Conservation (phyloP, 2,329 filamentous ascomycete species). For the Penicillium nordicum region DNA sequence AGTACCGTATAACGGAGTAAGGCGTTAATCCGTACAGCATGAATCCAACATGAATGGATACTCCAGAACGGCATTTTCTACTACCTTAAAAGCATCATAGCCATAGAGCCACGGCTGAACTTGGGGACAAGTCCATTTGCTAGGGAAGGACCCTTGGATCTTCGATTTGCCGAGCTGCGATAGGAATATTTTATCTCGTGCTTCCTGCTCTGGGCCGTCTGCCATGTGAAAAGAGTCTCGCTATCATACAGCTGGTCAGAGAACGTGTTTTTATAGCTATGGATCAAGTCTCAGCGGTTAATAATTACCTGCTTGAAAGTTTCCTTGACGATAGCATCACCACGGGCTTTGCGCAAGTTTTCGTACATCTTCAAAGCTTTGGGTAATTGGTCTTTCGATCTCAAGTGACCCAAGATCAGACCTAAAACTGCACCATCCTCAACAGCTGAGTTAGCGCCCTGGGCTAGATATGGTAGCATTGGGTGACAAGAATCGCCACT, state of each 20-base stretch:
- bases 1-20: background rate
- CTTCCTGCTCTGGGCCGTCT: slow-evolving; percentile 56
- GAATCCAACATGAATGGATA: background rate
- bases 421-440: slow-evolving; percentile 68
- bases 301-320: slow-evolving; percentile 51
- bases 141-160: slow-evolving; percentile 57
- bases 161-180: slow-evolving; percentile 53
- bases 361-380: slow-evolving; percentile 42
- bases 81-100: slow-evolving; percentile 59
- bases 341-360: background rate
- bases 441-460: slow-evolving; percentile 64
- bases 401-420: slow-evolving; percentile 52
- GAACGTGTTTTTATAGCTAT: background rate
- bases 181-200: slow-evolving; percentile 56
- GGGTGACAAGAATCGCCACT: slow-evolving; percentile 61
- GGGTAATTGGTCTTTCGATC: slow-evolving; percentile 43
- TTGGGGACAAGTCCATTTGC: slow-evolving; percentile 60
- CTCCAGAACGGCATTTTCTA: slow-evolving; percentile 39
- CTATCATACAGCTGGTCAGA: slow-evolving; percentile 27
- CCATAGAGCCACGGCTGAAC: slow-evolving; percentile 64
- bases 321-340: slow-evolving; percentile 57
- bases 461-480: slow-evolving; percentile 62
- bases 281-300: no score
- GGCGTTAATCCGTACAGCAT: background rate
- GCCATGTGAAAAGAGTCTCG: slow-evolving; percentile 53